These are phyloP conservation scores for Yamadazyma mexicana DNA, from an alignment of 1,139 yeast genomes.

Conservation along the genomic window DNA sequence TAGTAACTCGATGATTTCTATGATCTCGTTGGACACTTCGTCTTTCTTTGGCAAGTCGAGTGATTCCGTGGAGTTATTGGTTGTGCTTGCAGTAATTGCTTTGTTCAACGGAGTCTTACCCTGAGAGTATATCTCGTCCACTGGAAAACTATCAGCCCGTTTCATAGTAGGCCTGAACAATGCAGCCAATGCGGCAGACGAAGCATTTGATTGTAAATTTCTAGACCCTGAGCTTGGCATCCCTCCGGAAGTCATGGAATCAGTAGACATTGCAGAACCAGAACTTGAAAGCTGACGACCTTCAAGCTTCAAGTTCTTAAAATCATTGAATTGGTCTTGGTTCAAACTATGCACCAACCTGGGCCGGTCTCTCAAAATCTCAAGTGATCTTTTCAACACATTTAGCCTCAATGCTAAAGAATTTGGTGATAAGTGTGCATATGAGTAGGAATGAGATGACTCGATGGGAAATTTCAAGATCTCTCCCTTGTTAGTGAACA, in stretches of 20 bases:
- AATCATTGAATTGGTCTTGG: conserved; percentile 3
- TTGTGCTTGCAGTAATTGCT: conserved; percentile 3
- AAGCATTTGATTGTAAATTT: conserved; percentile 50
- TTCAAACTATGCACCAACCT: conserved; percentile 37
- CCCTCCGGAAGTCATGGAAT: neutral
- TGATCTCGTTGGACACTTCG: conserved; percentile 32
- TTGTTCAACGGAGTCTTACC: conserved; percentile 3
- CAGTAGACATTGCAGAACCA: neutral
- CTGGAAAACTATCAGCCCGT: conserved; percentile 40
- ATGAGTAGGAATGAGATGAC: conserved; percentile 82
- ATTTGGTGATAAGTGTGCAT: conserved; percentile 79
- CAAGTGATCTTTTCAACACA: conserved; percentile 72
- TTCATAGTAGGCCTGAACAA: conserved; percentile 45
- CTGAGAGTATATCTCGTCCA: conserved; percentile 22
- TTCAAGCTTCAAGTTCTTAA: conserved; percentile 1
- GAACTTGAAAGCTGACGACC: conserved; percentile 1
- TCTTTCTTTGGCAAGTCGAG: conserved; percentile 5
- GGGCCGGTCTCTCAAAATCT: conserved; percentile 67
- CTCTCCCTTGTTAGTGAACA: conserved; percentile 18
- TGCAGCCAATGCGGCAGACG: conserved; percentile 65
- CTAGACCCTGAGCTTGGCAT: neutral
- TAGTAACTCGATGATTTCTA: conserved; percentile 44
- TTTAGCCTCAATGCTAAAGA: conserved; percentile 74
- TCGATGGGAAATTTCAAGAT: conserved; percentile 64
- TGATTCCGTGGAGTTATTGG: conserved; percentile 1